Evolutionary conservation across 306 rosid species (phyloP).

Genomic region (Pyrus communis): DNA sequence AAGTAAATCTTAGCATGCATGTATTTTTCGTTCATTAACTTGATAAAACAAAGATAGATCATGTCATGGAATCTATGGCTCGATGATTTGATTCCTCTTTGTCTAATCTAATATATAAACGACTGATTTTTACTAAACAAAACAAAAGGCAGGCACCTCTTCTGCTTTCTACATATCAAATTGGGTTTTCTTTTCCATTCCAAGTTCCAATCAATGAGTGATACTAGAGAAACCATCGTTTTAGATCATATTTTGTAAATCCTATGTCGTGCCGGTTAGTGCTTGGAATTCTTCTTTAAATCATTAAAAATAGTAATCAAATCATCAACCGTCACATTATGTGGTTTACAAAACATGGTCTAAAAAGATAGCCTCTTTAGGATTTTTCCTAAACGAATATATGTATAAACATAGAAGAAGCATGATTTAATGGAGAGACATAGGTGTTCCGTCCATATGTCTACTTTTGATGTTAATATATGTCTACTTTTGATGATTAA

Average conservation of each 20-base stretch:
- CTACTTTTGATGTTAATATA: not conserved
- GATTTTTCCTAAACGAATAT: not conserved
- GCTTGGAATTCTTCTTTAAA: too few relatives aligned
- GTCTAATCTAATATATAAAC: not conserved
- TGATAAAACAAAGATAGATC: not conserved
- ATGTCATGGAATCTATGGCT: not conserved
- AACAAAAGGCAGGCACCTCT: not conserved
- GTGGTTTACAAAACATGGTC: too few relatives aligned
- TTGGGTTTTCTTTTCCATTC: not conserved
- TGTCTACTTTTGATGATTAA: not conserved
- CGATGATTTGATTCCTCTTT: not conserved
- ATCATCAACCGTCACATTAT: too few relatives aligned
- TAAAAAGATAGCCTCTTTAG: too few relatives aligned
- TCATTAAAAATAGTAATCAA: too few relatives aligned
- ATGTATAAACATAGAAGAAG: not conserved
- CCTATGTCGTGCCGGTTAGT: too few relatives aligned
- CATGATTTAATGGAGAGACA: slow-evolving; percentile 1
- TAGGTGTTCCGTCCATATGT: slow-evolving; percentile 3
- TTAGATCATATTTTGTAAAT: too few relatives aligned
- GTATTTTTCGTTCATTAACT: not conserved
- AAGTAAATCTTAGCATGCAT: not conserved
- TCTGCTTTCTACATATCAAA: not conserved
- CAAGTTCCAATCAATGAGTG: not conserved
- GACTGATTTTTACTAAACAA: not conserved
- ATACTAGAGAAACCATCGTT: too few relatives aligned